These are phyloP conservation scores for Durusdinium trenchii DNA, from an alignment of 73 alveolate genomes.

Conservation along the genomic window DNA sequence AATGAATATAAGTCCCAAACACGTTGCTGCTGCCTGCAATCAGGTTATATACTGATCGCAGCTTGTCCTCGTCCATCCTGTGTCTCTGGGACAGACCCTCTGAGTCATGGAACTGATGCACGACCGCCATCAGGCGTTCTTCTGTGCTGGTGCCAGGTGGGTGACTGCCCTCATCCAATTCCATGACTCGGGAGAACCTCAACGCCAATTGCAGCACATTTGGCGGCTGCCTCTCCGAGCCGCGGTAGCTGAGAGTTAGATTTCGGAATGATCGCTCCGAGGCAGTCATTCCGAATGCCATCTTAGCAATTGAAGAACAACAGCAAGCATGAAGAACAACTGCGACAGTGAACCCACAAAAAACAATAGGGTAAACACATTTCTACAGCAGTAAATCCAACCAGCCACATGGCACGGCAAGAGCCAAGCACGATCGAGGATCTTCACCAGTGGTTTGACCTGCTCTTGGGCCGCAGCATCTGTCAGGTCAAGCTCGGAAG, in stretches of 20 bases:
- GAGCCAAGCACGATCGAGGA: constrained; percentile 3
- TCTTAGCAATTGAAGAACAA: neutral
- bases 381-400: neutral
- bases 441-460: neutral
- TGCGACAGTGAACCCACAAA: neutral
- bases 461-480: neutral
- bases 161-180: neutral
- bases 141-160: neutral
- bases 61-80: constrained; percentile 13
- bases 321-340: neutral
- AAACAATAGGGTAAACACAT: neutral
- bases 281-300: neutral
- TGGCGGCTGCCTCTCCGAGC: neutral
- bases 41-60: neutral
- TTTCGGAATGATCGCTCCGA: neutral
- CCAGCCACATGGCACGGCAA: constrained; percentile 6
- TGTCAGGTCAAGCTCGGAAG: neutral
- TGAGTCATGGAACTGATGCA: neutral
- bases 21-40: neutral
- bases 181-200: neutral
- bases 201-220: neutral
- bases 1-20: neutral
- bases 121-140: neutral
- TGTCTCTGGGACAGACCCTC: neutral
- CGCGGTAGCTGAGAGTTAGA: neutral